Evolutionary conservation across 371 early-diverging fungal genomes (phyloP).

Genomic region (Apophysomyces ossiformis): DNA sequence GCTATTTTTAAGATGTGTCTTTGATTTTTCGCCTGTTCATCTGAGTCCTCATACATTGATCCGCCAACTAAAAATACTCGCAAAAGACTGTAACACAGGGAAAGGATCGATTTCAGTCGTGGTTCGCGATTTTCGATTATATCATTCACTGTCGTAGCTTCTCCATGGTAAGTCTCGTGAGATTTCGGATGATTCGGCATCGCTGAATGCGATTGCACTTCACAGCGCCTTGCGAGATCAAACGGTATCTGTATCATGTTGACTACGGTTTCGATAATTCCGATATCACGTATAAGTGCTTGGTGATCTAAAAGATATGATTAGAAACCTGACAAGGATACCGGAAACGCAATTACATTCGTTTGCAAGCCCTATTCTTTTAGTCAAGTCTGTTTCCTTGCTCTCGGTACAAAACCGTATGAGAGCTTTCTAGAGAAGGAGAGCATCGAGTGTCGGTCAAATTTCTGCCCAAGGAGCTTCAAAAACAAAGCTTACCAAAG

Average conservation of each 20-base stretch:
- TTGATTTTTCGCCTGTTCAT: conserved; percentile 24
- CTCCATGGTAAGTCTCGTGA: conserved; percentile 8
- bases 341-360: conserved; percentile 31
- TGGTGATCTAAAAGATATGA: conserved; percentile 45
- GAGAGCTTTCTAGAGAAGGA: conserved; percentile 32
- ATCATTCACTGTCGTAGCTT: conserved; percentile 16
- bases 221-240: conserved; percentile 33
- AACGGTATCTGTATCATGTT: conserved; percentile 53
- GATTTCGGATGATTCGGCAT: background rate
- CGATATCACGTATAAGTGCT: conserved; percentile 53
- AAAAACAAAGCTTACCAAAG: conserved; percentile 22
- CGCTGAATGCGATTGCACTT: conserved; percentile 15
- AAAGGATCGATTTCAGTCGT: conserved; percentile 24
- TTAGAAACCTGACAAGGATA: background rate
- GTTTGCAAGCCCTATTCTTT: conserved; percentile 50
- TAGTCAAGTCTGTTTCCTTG: conserved; percentile 39
- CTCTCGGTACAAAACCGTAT: conserved; percentile 58
- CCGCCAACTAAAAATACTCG: conserved; percentile 34
- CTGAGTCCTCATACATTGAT: conserved; percentile 18
- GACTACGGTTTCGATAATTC: conserved; percentile 47
- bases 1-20: conserved; percentile 23
- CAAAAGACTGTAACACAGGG: conserved; percentile 34
- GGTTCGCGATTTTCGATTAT: conserved; percentile 15
- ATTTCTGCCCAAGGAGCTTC: background rate
- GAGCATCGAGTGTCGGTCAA: background rate